phyloP scores from a whole-genome alignment of 2,329 filamentous ascomycete species.

The Epichloe hybrida region DNA sequence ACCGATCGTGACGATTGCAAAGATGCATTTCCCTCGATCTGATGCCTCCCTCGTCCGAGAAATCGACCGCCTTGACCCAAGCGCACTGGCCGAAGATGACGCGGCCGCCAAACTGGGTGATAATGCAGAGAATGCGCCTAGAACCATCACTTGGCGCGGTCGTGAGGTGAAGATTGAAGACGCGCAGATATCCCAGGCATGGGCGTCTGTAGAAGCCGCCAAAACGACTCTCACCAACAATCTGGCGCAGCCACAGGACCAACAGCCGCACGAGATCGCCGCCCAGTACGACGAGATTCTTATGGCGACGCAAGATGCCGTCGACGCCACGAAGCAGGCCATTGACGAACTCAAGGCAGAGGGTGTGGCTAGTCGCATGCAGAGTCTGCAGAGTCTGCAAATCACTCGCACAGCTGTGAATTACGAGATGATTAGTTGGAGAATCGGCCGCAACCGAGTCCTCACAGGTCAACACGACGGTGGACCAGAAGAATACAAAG shows the following conservation, averaged over 20 bases:
- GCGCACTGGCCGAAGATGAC: constrained; percentile 44
- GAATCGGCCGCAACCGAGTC: constrained; percentile 83
- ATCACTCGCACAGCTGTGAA: constrained; percentile 88
- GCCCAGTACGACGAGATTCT: constrained; percentile 85
- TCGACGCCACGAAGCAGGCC: constrained; percentile 82
- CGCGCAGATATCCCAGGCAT: constrained; percentile 74
- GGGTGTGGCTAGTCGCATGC: constrained; percentile 70
- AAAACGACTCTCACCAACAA: constrained; percentile 35
- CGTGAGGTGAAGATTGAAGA: constrained; percentile 83
- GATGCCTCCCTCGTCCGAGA: constrained; percentile 48
- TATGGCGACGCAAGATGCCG: constrained; percentile 80
- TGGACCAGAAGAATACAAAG: constrained; percentile 39
- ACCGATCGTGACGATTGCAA: constrained; percentile 65
- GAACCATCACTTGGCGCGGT: constrained; percentile 72
- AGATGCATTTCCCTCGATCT: constrained; percentile 60
- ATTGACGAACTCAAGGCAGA: constrained; percentile 83
- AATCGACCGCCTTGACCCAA: constrained; percentile 57
- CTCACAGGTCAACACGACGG: constrained; percentile 77
- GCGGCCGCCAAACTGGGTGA: constrained; percentile 35
- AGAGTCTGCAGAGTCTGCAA: constrained; percentile 79
- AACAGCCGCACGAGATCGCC: constrained; percentile 53
- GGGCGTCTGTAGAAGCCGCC: constrained; percentile 53
- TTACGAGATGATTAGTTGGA: constrained; percentile 88
- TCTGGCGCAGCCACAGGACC: constrained; percentile 28
- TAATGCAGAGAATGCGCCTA: constrained; percentile 45